These are phyloP conservation scores for Talaromyces albobiverticillius DNA, from an alignment of 2,329 filamentous ascomycete species.

Conservation along the genomic window DNA sequence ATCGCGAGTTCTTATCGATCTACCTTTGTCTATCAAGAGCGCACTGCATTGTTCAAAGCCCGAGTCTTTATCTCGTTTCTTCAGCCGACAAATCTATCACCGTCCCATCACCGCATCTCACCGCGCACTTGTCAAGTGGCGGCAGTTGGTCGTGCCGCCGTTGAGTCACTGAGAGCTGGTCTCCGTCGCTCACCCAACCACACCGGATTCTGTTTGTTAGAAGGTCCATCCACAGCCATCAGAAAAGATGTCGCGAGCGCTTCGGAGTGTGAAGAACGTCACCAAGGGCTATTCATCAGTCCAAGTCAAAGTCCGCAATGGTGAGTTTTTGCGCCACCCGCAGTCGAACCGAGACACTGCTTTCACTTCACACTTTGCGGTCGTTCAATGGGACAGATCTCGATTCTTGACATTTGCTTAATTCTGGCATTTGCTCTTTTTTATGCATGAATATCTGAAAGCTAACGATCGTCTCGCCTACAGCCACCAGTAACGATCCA, in stretches of 20 bases:
- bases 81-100: not conserved
- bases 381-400: not conserved
- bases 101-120: conserved; percentile 2
- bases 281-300: conserved; percentile 97
- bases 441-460: not conserved
- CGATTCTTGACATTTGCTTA: not conserved
- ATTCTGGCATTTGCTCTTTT: not conserved
- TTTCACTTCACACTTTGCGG: not conserved
- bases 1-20: not conserved
- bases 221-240: not conserved
- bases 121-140: not conserved
- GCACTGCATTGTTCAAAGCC: not conserved
- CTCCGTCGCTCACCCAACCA: not conserved
- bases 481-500: conserved; percentile 97
- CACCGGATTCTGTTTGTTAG: not conserved
- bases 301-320: conserved; percentile 98
- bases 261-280: conserved; percentile 97
- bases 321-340: conserved; percentile 50
- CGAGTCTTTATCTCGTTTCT: not conserved
- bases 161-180: conserved; percentile 8
- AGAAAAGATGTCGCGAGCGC: conserved; percentile 82
- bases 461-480: conserved; percentile 12
- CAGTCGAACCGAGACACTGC: not conserved
- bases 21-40: not conserved
- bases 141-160: not conserved